Base-by-base conservation (phyloP, 768 basidiomycete species). In the Artomyces pyxidatus region DNA sequence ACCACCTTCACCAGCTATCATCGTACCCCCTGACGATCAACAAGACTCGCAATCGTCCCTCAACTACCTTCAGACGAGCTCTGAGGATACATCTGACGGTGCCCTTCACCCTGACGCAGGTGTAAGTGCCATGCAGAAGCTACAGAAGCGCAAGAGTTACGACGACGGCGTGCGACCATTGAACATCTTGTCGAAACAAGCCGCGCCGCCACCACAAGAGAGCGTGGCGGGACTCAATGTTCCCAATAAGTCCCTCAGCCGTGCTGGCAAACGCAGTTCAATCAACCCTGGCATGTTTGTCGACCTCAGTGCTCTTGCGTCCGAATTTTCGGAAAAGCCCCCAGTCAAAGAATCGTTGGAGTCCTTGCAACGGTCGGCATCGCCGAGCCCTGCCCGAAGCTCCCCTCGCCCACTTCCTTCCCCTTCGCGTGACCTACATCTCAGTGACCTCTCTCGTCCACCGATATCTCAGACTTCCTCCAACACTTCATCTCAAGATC, bases 221-320 rank as follows among this genome's bases (percentile, higher is more conserved):
- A 30, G 48, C 51, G 30, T 37, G 8, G 17, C 29, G 32, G 59
- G 54, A 19, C 59, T 67, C 40, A 50, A 57, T 43, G 58, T 68
- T 43, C 55, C 71, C 37, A 42, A 62, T 51, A 48, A 52, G 16
- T 52, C 52, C 6, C 66, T 66, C 0, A 63, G 64, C 5, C 69
- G 74, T 29, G 64, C 68, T 0, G 75, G 74, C 22, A 73, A 70
- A 39, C 66, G 80, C 11, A 65, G 73, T 19, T 80, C 80, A 4
- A 80, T 81, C 52, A 80, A 78, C 48, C 80, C 81, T 1, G 71
- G 61, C 4, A 60, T 73, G 38, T 59, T 68, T 6, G 65, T 77
- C 51, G 68, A 62, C 19, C 48, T 57, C 29, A 54, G 46, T 25
- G 37, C 48, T 11, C 3, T 40, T 10, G 38, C 47, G 29, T 5